Conservation (phyloP, 164 flowering plant species). For the Piper longum region DNA sequence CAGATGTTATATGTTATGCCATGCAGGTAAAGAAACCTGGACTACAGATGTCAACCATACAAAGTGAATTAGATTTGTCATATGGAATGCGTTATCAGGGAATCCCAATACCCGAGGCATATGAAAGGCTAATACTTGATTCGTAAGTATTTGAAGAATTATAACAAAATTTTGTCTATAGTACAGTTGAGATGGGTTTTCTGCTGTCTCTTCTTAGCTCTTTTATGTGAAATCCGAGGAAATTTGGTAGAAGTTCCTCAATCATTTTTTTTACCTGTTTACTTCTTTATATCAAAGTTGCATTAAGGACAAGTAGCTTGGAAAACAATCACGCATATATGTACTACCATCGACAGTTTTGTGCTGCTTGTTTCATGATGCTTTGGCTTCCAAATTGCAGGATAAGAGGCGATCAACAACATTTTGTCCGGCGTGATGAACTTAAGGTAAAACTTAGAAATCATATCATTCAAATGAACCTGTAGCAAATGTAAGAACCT, state of each 20-base stretch:
- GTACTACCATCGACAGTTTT: neutral
- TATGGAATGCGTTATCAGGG: constrained; percentile 79
- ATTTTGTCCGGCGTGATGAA: constrained; percentile 95
- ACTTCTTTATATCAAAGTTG: too few relatives aligned
- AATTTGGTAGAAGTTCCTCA: too few relatives aligned
- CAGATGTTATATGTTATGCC: neutral
- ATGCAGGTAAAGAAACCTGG: constrained; percentile 95
- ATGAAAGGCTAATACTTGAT: constrained; percentile 91
- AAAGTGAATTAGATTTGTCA: constrained; percentile 91
- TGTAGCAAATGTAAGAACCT: neutral
- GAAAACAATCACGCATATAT: too few relatives aligned
- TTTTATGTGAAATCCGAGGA: too few relatives aligned
- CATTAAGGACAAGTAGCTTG: too few relatives aligned
- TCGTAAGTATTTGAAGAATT: constrained; percentile 34
- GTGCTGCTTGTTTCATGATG: neutral
- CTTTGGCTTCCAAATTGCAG: constrained; percentile 25
- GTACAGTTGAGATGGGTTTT: too few relatives aligned
- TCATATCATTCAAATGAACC: neutral
- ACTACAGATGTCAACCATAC: constrained; percentile 78
- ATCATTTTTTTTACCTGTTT: too few relatives aligned
- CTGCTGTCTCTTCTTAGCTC: too few relatives aligned
- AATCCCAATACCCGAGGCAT: constrained; percentile 80
- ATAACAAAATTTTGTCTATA: neutral
- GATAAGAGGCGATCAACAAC: constrained; percentile 92
- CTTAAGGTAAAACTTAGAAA: constrained; percentile 41